Conservation (phyloP, 2,329 filamentous ascomycete species). For the Fusarium nygamai region DNA sequence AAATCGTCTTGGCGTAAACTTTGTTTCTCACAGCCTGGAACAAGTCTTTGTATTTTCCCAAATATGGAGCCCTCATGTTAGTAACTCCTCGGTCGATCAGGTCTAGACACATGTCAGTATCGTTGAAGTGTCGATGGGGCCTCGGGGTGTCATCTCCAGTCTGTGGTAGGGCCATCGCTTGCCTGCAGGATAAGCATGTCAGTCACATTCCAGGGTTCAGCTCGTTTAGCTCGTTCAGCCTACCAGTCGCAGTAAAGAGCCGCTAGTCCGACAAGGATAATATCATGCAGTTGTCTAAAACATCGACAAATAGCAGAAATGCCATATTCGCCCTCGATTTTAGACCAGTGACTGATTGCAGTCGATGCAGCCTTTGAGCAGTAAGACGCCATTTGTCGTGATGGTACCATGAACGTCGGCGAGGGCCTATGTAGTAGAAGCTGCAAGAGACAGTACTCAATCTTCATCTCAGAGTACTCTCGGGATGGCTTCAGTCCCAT, state of each 20-base stretch:
- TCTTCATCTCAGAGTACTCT: neutral
- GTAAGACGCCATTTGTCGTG: neutral
- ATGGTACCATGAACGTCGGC: neutral
- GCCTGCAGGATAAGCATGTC: neutral
- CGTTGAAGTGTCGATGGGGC: neutral
- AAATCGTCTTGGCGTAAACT: neutral
- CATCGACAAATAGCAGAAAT: neutral
- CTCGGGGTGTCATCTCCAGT: neutral
- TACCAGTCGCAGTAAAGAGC: constrained; percentile 4
- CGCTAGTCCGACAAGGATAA: neutral
- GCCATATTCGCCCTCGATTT: neutral
- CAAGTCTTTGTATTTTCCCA: neutral
- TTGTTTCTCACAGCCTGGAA: neutral
- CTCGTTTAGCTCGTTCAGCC: neutral
- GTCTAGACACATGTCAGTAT: neutral
- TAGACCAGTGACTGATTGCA: neutral
- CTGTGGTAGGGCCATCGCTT: neutral
- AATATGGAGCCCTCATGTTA: neutral
- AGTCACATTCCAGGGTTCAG: neutral
- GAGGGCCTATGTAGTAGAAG: neutral
- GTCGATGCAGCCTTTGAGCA: neutral
- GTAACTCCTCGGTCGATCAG: accelerated
- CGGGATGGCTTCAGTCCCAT: neutral
- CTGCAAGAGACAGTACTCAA: constrained; percentile 2
- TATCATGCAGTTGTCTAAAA: constrained; percentile 1